Evolutionary conservation across 257 asterid species (phyloP), one percentile per base, ranked within the genome.

Genomic region (Capsicum rhomboideum): DNA sequence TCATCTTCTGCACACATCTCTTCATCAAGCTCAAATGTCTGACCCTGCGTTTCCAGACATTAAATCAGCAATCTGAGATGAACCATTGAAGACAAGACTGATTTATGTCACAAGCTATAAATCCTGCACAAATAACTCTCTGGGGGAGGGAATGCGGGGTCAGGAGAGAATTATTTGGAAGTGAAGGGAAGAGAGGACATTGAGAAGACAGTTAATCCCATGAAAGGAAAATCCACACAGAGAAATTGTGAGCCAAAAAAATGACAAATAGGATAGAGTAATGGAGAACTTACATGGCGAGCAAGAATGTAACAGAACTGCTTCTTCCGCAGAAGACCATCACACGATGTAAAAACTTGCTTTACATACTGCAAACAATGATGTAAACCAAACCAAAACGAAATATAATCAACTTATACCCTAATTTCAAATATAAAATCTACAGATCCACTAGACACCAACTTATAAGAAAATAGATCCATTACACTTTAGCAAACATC

Each of bases 271-370:
- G 23, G 23, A 46, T 26, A 23, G 17, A 7, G 49, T 68, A 28
- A 84, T 67, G 44, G 82, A 78, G 83, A 37, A 87, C 99, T 90
- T 90, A 94, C 98, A 85, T 97, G 98, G 56, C 98, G 97, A 80
- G 96, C 98, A 85, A 97, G 91, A 82, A 95, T 93, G 87, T 90
- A 97, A 84, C 98, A 91, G 81, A 95, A 93, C 85, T 97, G 98
- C 90, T 86, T 91, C 91, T 92, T 92, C 81, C 82, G 89, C 78
- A 87, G 87, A 80, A 84, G 89, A 82, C 95, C 98, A 40, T 52
- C 63, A 83, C 98, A 93, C 11, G 88, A 77, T 8, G 88, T 85
- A 83, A 93, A 97, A 66, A 95, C 89, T 86, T 91, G 92, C 88
- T 91, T 93, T 31, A 97, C 96, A 89, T 94, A 90, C 98, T 93